Conservation (phyloP, 75 land plant genomes). For the Adiantum capillusveneris region DNA sequence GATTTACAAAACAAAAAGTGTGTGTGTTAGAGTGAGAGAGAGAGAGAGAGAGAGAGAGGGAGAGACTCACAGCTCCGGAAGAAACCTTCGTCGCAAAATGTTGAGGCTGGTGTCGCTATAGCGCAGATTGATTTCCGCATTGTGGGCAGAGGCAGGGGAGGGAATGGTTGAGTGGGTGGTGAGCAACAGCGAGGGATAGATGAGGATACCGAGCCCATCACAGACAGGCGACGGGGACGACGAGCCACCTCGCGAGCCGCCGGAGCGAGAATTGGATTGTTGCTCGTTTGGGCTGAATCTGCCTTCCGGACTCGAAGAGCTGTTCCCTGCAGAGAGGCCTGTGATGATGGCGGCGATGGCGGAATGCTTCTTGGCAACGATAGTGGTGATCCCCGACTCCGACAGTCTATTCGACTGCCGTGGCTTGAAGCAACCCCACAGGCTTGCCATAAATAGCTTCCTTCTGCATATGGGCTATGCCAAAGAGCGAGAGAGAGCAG, state of each 20-base stretch:
- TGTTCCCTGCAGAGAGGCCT: neutral
- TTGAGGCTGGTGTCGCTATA: constrained; percentile 5
- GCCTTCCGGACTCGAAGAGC: no score
- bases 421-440: neutral
- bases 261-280: neutral
- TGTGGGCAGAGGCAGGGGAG: neutral
- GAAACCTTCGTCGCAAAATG: neutral
- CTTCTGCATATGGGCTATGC: no score
- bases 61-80: neutral
- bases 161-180: constrained; percentile 1
- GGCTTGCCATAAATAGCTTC: neutral
- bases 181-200: neutral
- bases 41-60: neutral
- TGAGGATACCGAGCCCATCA: neutral
- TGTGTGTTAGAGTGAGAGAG: neutral
- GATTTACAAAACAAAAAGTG: no score
- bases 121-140: neutral
- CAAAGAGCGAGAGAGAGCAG: no score
- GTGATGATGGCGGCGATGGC: neutral
- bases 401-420: neutral
- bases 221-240: no score
- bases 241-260: no score
- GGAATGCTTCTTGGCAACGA: neutral
- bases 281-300: neutral
- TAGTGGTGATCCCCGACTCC: neutral